Conservation (phyloP, 2,329 filamentous ascomycete genomes). For the Gliomastix tumulicola region DNA sequence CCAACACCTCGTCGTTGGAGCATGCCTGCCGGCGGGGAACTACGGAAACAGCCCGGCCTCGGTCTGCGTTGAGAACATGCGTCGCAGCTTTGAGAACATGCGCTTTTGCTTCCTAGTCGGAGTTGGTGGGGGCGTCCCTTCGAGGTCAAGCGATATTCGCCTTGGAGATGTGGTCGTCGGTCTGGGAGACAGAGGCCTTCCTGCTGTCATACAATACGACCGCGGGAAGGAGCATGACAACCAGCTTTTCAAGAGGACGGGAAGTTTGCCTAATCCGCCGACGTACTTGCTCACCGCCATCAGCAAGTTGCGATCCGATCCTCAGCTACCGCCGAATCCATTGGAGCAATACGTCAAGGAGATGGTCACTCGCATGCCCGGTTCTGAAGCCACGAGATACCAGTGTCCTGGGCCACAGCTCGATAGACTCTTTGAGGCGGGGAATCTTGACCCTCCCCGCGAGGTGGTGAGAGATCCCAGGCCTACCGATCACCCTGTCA, state of each 20-base stretch:
- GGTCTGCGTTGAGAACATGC: conserved; percentile 19
- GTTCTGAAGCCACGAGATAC: background rate
- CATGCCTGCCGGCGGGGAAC: conserved; percentile 19
- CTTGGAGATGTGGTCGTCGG: conserved; percentile 13
- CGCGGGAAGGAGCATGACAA: background rate
- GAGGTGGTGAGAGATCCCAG: background rate
- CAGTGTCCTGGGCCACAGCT: background rate
- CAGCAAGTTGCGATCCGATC: background rate
- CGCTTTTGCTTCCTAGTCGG: conserved; percentile 11
- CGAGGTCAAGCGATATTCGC: conserved; percentile 5
- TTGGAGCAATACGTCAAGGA: background rate
- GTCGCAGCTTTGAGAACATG: conserved; percentile 19
- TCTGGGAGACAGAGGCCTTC: background rate
- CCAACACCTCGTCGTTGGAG: conserved; percentile 20
- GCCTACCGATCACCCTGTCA: background rate
- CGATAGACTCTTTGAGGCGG: background rate
- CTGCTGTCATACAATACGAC: conserved; percentile 8
- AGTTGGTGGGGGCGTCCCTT: conserved; percentile 10
- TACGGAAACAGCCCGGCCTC: conserved; percentile 20
- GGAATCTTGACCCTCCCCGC: background rate
- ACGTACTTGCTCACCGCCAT: background rate
- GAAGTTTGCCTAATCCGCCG: background rate
- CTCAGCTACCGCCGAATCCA: background rate
- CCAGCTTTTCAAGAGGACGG: conserved; percentile 1
- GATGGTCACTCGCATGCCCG: too few relatives aligned